A percentile compares a stretch with the other conserved stretches of the same genome.
Evolutionary conservation across 129 eudicot genomes (phyloP).

Genomic region (Ambrosia artemisiifolia): DNA sequence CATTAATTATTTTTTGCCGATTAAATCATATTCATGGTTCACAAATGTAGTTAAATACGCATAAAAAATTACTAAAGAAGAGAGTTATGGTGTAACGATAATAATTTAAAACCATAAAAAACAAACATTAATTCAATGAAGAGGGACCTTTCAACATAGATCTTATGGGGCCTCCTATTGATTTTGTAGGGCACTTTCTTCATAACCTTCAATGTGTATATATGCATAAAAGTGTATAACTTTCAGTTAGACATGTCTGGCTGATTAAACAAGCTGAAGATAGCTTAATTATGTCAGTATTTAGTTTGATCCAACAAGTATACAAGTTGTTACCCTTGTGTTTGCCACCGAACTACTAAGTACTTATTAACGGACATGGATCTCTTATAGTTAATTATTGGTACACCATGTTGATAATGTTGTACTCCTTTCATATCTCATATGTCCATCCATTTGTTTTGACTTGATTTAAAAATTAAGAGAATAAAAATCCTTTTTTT

Average conservation of each 20-base stretch:
- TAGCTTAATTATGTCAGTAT: neutral
- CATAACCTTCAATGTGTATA: neutral
- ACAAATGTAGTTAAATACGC: neutral
- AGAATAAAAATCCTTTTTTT: too few species aligned
- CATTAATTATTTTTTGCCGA: neutral
- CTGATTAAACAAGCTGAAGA: too few species aligned
- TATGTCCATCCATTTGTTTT: slow-evolving; percentile 12
- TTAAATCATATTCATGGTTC: neutral
- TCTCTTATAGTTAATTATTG: slow-evolving; percentile 13
- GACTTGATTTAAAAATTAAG: too few species aligned
- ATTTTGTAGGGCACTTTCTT: slow-evolving; percentile 22
- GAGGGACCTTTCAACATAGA: slow-evolving; percentile 12
- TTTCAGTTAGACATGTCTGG: too few species aligned
- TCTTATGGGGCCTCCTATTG: slow-evolving; percentile 27
- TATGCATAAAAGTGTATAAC: neutral
- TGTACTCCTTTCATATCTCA: slow-evolving; percentile 25
- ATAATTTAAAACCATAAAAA: neutral
- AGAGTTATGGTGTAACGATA: too few species aligned
- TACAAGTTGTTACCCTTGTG: neutral
- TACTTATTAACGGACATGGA: slow-evolving; percentile 26
- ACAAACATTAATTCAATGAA: neutral
- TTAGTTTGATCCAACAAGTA: neutral
- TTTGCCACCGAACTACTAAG: neutral
- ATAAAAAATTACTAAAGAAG: neutral
- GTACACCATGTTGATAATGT: slow-evolving; percentile 17